Conservation (phyloP, 257 asterid species). For the Solanum medicagineum region DNA sequence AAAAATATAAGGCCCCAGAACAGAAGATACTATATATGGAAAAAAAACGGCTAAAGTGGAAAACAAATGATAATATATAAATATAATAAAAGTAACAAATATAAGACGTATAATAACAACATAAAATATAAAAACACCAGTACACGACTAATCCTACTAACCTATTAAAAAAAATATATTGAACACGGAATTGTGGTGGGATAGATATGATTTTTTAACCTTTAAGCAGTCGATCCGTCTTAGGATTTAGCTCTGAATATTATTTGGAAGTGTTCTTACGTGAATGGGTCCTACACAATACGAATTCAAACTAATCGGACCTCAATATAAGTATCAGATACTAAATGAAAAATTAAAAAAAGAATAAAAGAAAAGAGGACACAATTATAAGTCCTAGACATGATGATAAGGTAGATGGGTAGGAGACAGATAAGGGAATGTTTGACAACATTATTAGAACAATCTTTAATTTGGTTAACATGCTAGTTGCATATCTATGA, state of each 20-base stretch:
- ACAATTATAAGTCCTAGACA: not conserved
- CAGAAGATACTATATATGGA: too few relatives aligned
- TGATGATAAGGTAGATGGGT: not conserved
- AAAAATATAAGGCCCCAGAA: too few relatives aligned
- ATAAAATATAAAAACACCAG: too few relatives aligned
- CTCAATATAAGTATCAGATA: not conserved
- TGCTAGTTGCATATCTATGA: not conserved
- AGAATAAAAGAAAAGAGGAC: not conserved
- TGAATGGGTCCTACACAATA: rapidly evolving
- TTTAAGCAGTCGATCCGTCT: rapidly evolving
- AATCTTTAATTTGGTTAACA: not conserved
- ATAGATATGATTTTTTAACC: not conserved
- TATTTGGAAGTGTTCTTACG: rapidly evolving
- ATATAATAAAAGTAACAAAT: too few relatives aligned
- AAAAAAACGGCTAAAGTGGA: not conserved
- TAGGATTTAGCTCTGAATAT: rapidly evolving
- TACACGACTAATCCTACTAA: too few relatives aligned
- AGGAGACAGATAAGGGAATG: not conserved
- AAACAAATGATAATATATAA: too few relatives aligned
- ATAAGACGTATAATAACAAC: too few relatives aligned
- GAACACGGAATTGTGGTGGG: not conserved
- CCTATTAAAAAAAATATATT: too few relatives aligned
- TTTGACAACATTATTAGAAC: not conserved
- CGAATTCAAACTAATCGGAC: rapidly evolving
- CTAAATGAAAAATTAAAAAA: not conserved